These are phyloP conservation scores for Liquidambar formosana DNA, from an alignment of 164 flowering plant species.

Conservation along the genomic window DNA sequence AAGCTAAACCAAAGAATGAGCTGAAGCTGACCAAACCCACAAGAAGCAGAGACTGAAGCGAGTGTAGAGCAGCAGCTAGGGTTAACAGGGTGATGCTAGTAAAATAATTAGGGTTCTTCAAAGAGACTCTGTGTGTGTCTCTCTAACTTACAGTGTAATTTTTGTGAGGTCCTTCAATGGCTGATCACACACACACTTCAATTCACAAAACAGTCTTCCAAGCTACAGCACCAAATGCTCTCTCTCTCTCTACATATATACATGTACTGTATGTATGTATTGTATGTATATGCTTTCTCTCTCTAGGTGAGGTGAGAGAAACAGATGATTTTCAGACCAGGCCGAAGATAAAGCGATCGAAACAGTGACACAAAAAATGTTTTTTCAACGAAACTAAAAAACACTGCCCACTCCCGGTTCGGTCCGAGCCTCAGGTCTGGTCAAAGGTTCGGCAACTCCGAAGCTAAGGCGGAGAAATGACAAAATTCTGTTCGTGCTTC, in stretches of 20 bases:
- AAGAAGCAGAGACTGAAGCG: not conserved
- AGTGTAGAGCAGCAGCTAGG: not conserved
- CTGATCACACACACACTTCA: not conserved
- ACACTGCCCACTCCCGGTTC: not conserved
- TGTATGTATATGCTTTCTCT: not conserved
- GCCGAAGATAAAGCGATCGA: constrained; percentile 16
- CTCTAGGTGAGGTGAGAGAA: not conserved
- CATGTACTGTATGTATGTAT: too few species aligned
- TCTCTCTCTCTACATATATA: constrained; percentile 10
- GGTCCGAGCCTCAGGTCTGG: not conserved
- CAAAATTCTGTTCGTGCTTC: too few species aligned
- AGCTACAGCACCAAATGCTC: not conserved
- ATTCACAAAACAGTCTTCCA: not conserved
- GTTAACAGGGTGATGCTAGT: constrained; percentile 10
- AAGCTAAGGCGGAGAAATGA: too few species aligned
- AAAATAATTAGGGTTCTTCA: constrained; percentile 6
- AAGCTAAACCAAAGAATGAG: not conserved
- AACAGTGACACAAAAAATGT: not conserved
- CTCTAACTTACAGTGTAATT: constrained; percentile 9
- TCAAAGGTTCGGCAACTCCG: not conserved
- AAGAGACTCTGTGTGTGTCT: not conserved
- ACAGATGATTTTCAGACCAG: constrained; percentile 9
- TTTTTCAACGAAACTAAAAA: not conserved
- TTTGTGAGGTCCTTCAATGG: not conserved
- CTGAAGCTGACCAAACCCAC: not conserved